Percentiles rank a stretch among this genome's conserved stretches.
phyloP scores from a whole-genome alignment of 225 moss, liverwort and hornwort species.

The Ulota crispa region DNA sequence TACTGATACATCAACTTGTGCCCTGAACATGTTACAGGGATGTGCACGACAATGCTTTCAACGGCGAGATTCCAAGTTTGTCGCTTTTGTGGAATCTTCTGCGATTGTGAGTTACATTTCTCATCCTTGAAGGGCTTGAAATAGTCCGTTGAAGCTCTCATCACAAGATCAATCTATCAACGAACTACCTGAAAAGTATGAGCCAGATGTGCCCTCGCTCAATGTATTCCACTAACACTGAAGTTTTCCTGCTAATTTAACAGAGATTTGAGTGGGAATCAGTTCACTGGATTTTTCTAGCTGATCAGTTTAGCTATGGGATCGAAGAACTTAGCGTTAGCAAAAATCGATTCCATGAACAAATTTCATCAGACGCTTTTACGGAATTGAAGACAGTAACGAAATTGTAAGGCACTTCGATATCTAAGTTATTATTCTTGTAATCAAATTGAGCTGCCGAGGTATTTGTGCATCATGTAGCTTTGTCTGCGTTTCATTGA shows the following conservation, averaged over 20 bases:
- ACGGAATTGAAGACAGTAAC: not conserved
- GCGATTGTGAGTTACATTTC: constrained; percentile 9
- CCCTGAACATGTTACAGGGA: constrained; percentile 10
- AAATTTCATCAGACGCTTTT: not conserved
- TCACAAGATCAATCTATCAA: not conserved
- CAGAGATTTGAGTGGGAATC: constrained; percentile 36
- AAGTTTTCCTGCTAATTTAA: not conserved
- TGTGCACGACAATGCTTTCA: constrained; percentile 31
- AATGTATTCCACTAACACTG: not conserved
- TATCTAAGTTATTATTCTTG: not conserved
- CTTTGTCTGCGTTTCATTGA: not conserved
- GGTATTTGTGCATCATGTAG: not conserved
- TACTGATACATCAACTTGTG: not conserved
- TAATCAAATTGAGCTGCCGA: not conserved
- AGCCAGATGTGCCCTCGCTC: not conserved
- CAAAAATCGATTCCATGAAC: constrained; percentile 1
- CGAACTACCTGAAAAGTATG: not conserved
- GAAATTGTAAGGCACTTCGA: not conserved
- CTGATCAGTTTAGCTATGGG: too few species aligned
- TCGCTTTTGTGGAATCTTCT: accelerated
- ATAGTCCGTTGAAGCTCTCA: not conserved
- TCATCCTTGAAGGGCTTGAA: not conserved
- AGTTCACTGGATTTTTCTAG: too few species aligned
- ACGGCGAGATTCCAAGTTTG: not conserved
- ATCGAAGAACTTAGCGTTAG: constrained; percentile 9